Conservation (phyloP, 306 rosid species). For the Cucurbita moschata region DNA sequence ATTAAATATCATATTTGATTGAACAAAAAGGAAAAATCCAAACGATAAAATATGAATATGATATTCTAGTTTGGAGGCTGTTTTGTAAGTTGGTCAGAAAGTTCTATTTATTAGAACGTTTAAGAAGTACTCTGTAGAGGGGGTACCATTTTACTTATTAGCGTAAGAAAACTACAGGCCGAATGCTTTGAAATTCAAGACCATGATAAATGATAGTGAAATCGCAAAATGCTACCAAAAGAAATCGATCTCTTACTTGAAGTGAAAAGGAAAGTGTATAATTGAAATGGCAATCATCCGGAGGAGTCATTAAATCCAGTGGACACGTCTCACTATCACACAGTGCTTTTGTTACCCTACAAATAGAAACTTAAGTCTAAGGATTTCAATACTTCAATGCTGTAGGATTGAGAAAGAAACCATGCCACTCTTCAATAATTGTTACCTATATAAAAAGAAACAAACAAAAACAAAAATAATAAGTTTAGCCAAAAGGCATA, state of each 20-base stretch:
- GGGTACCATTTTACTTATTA: background rate
- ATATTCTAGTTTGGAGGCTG: background rate
- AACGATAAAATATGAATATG: background rate
- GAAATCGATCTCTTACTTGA: slow-evolving; percentile 54
- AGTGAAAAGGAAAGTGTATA: slow-evolving; percentile 89
- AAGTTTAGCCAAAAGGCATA: slow-evolving; percentile 9
- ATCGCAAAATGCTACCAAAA: background rate
- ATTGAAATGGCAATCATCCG: slow-evolving; percentile 96
- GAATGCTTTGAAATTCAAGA: background rate
- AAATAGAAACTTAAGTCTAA: slow-evolving; percentile 15
- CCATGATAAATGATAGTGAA: background rate
- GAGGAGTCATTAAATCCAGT: slow-evolving; percentile 80
- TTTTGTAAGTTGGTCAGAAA: background rate
- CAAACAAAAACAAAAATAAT: slow-evolving; percentile 4
- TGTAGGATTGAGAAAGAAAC: background rate
- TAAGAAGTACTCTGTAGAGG: background rate
- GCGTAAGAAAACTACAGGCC: background rate
- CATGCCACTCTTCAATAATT: background rate
- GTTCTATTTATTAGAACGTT: background rate
- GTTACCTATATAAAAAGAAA: background rate
- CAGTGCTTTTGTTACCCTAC: slow-evolving; percentile 68
- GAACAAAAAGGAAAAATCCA: background rate
- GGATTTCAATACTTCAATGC: background rate
- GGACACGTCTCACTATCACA: slow-evolving; percentile 80
- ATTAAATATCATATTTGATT: background rate